Evolutionary conservation across 148 eudicot genomes (phyloP), one percentile per base, ranked within the genome.

Genomic region (Diospyros lotus): DNA sequence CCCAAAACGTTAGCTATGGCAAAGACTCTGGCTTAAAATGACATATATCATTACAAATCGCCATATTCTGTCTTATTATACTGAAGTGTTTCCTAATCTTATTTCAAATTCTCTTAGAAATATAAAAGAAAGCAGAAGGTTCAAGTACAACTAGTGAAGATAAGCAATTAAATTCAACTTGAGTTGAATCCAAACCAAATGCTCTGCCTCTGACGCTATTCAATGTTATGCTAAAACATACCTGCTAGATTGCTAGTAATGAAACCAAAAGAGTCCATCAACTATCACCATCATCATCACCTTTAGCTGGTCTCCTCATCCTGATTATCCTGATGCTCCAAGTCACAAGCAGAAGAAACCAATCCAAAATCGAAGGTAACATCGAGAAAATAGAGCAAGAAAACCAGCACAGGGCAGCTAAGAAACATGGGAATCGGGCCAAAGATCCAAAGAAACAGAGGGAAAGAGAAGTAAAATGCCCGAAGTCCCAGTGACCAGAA

Each of bases 401-500:
- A 39, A 28, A 87, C 89, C 71, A 92, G 69, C 41, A 77, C 75
- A 51, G 83, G 5, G 45, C 90, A 83, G 71, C 91, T 76, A 28
- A 79, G 6, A 51, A 92, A 85, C 94, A 89, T 89, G 1, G 92
- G 94, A 18, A 92, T 84, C 3, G 97, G 90, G 3, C 97, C 97
- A 50, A 92, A 92, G 10, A 92, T 71, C 94, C 94, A 89, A 40
- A 92, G 77, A 64, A 92, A 90, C 17, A 90, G 66, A 1, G 97
- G 97, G 64, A 89, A 84, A 0, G 97, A 89, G 43, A 89, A 88
- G 79, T 92, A 92, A 64, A 88, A 92, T 4, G 92, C 88, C 4
- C 93, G 78, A 60, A 90, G 66, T 0, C 97, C 97, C 41, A 92
- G 65, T 2, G 97, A 92, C 94, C 97, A 90, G 51, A 92, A 92